Evolutionary conservation across 345 rosid genomes (phyloP).

Genomic region (Rubroshorea leprosula): DNA sequence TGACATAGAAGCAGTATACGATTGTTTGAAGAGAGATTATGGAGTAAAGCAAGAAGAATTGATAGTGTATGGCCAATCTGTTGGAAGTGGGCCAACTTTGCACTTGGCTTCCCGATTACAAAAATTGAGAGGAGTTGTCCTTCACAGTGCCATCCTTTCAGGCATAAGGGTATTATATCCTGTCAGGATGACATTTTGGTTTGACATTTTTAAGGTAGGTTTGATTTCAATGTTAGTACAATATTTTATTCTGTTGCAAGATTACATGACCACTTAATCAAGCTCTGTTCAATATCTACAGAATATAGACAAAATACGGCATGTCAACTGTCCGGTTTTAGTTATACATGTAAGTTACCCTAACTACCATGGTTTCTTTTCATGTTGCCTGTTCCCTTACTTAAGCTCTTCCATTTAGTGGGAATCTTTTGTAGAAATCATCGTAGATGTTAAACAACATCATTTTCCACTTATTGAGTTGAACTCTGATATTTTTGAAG

Average conservation of each 20-base stretch:
- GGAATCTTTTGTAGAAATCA: too few relatives aligned
- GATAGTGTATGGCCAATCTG: constrained; percentile 91
- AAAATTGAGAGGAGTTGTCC: constrained; percentile 76
- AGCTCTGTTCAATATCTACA: constrained; percentile 34
- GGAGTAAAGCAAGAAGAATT: constrained; percentile 72
- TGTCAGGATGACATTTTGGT: constrained; percentile 92
- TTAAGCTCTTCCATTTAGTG: too few relatives aligned
- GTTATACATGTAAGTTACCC: constrained; percentile 89
- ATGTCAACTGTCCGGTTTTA: constrained; percentile 78
- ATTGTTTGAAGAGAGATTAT: constrained; percentile 70
- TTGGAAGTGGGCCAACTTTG: constrained; percentile 93
- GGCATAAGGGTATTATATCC: constrained; percentile 92
- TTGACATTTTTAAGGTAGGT: constrained; percentile 82
- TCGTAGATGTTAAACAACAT: too few relatives aligned
- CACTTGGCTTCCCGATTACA: constrained; percentile 74
- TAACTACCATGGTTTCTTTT: too few relatives aligned
- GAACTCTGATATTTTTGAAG: too few relatives aligned
- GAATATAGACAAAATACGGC: constrained; percentile 96
- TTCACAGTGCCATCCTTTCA: constrained; percentile 94
- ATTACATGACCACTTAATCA: too few relatives aligned
- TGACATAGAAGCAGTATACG: constrained; percentile 87
- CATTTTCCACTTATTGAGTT: too few relatives aligned
- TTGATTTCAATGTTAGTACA: too few relatives aligned
- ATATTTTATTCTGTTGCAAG: too few relatives aligned
- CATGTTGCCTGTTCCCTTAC: too few relatives aligned